Evolutionary conservation across 73 alveolate genomes (phyloP).

Genomic region (Stentor coeruleus): DNA sequence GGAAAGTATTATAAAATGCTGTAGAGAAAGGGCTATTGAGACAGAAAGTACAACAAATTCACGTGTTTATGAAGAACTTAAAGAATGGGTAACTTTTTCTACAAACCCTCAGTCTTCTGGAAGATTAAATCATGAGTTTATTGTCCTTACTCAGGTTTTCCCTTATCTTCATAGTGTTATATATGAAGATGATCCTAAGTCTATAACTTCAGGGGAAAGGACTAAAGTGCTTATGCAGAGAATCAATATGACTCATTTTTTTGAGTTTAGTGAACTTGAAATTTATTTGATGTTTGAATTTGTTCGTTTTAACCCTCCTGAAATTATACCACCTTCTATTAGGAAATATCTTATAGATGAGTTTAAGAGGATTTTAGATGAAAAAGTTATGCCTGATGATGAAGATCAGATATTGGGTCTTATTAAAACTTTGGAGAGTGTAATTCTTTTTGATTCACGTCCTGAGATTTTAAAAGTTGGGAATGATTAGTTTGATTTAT

Average conservation of each 20-base stretch:
- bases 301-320: not conserved
- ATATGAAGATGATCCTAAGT: not conserved
- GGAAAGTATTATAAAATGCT: not conserved
- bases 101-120: constrained; percentile 2
- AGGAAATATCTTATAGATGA: not conserved
- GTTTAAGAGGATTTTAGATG: not conserved
- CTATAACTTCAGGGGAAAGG: not conserved
- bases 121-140: not conserved
- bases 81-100: constrained; percentile 8
- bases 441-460: too few species aligned
- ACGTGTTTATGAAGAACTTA: not conserved
- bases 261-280: not conserved
- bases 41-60: not conserved
- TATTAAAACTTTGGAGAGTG: too few species aligned
- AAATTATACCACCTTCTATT: not conserved
- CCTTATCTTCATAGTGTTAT: not conserved
- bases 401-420: not conserved
- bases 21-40: constrained; percentile 28
- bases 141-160: not conserved
- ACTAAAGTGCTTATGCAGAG: not conserved
- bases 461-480: too few species aligned
- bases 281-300: not conserved
- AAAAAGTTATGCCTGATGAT: not conserved
- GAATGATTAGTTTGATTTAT: too few species aligned
- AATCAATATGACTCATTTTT: not conserved